A percentile compares a stretch with the other conserved stretches of the same genome.
Evolutionary conservation across 306 rosid species (phyloP).

Genomic region (Parietaria judaica): DNA sequence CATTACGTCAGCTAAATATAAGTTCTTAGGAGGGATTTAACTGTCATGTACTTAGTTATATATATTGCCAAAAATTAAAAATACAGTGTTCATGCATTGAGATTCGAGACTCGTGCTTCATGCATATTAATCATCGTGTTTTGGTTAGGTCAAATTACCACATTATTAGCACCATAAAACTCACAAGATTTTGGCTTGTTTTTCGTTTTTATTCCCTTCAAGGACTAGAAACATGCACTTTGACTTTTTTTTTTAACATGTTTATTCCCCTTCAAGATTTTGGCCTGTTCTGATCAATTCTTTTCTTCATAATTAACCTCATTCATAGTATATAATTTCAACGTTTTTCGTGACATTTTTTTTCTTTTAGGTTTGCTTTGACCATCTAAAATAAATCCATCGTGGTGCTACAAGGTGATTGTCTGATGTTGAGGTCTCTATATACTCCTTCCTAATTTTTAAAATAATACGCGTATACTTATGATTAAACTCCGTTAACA

Average conservation of each 20-base stretch:
- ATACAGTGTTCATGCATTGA: background rate
- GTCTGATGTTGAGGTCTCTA: too few relatives aligned
- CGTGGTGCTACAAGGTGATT: too few relatives aligned
- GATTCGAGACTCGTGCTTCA: constrained; percentile 10
- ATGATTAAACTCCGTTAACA: too few relatives aligned
- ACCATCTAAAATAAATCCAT: too few relatives aligned
- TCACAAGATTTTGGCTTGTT: constrained; percentile 19
- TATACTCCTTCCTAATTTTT: too few relatives aligned
- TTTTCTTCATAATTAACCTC: background rate
- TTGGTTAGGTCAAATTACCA: constrained; percentile 17
- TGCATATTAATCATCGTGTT: constrained; percentile 46
- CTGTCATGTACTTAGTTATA: background rate
- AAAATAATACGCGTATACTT: too few relatives aligned
- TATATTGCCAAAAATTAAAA: too few relatives aligned
- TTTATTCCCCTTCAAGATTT: too few relatives aligned
- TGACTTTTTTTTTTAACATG: background rate
- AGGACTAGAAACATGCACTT: constrained; percentile 29
- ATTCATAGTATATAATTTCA: constrained; percentile 5
- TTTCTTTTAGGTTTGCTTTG: background rate
- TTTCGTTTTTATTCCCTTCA: constrained; percentile 10
- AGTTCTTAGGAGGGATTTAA: background rate
- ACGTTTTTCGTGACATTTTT: background rate
- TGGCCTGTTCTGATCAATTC: too few relatives aligned
- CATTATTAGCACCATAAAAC: constrained; percentile 10
- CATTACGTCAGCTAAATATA: too few relatives aligned